Evolutionary conservation across 1,284 basidiomycete genomes (phyloP), one percentile per base, ranked within the genome.

Genomic region (Boletus semigastroideus): DNA sequence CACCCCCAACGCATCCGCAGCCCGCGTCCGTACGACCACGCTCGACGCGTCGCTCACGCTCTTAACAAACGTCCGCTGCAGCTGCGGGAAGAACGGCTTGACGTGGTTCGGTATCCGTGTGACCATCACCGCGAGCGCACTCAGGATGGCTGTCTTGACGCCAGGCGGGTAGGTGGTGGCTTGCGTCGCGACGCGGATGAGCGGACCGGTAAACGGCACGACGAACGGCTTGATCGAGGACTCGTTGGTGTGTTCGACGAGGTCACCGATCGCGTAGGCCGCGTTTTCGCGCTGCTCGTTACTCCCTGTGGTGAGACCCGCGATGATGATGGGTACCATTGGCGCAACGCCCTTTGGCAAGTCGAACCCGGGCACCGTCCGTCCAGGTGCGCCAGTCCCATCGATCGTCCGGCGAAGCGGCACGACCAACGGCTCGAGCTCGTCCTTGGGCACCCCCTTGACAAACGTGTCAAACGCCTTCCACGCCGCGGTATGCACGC

Each of bases 1-100:
- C n/a, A 86, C 82, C 20, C 94, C 95, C 0, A 99, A 78, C 27
- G 92, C 95, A 30, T 85, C 78, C 0, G 87, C 92, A 0, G 94
- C 95, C 48, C 84, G 85, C 54, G 76, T 86, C 46, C 96, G 85
- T 25, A 99, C 94, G 17, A 83, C 84, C 2, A 81, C 74, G 59
- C 90, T 92, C 2, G 87, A 80, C 1, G 87, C 73, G 68, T 99
- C 96, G 53, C 87, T 82, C 1, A 90, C 82, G 37, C 93, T 92
- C 74, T 99, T 99, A 71, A 98, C 90, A 67, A 99, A 99, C 0
- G 94, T 98, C 36, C 96, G 83, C 68, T 98, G 96, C 33, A 99
- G 76, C 68, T 99, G 96, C 2, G 96, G 97, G 79, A 98, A 98
- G 86, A 99, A 99, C 1, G 96, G 95, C 68, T 94, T 94, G 58